Base-by-base conservation (phyloP, 495 filamentous ascomycete species). In the Massariosphaeria phaeospora region DNA sequence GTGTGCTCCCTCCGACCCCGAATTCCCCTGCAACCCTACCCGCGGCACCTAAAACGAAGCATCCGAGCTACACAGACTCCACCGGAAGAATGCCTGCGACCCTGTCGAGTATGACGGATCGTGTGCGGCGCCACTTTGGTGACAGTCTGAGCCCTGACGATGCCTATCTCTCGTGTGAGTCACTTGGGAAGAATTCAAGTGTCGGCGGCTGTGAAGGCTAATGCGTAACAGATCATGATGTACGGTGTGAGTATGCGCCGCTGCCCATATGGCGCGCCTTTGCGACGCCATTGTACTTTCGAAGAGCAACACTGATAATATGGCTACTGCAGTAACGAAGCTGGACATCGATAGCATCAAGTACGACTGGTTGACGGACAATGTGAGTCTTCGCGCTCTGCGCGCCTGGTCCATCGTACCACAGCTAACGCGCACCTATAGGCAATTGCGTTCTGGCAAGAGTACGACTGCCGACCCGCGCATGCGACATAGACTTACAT, bases 351-450 rank as follows among this genome's bases (percentile, higher is more conserved):
- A 86, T 68, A 83, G 83, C 25, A 77, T 98, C 40, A 91, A 87
- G 72, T 75, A 86, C 67, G 94, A 96, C 74, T 98, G 93, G 93
- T 75, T 98, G 42, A 97, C 91, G n/a, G 93, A 98, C 69, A 96
- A 95, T 74, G 90, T 95, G 79, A 51, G 84, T 13, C 20, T 39
- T 27, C 24, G 24, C 12, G 12, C 25, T 15, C 26, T 25, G 46
- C 6, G 24, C 12, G 12, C 25, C 20, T 21, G 24, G 46, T 5
- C 9, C 20, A 40, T 34, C 18, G n/a, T 36, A 23, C 34, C 31
- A 34, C 9, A 12, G 29, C 63, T 70, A 39, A 64, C 41, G 40
- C n/a, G 10, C 43, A 25, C 38, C 6, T 21, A 12, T 54, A 89
- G 85, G 84, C 79, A 57, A 98, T 98, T 42, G 86, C 89, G 45